These are phyloP conservation scores for Mortierella sp. DNA, from an alignment of 371 early-diverging fungal species.

Conservation along the genomic window DNA sequence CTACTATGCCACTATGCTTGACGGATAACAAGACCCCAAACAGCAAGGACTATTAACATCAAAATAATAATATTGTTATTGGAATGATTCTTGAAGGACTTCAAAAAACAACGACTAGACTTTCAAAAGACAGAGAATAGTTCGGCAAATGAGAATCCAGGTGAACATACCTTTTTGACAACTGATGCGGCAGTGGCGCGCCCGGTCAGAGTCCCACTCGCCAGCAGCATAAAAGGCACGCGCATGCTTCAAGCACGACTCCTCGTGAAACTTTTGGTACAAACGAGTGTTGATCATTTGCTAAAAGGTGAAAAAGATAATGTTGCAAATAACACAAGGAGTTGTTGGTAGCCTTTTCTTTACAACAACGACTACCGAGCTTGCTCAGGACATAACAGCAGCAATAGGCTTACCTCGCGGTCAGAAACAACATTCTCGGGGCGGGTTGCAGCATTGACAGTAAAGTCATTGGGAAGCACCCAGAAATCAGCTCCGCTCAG, in stretches of 20 bases:
- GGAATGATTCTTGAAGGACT: too few relatives aligned
- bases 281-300: constrained; percentile 57
- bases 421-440: constrained; percentile 36
- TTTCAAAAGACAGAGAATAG: too few relatives aligned
- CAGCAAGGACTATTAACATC: constrained; percentile 37
- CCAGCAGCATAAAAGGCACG: constrained; percentile 55
- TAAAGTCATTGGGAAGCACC: constrained; percentile 70
- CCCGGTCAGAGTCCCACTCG: constrained; percentile 58
- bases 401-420: constrained; percentile 38
- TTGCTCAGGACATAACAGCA: not conserved
- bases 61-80: not conserved
- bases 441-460: constrained; percentile 54
- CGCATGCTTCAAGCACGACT: constrained; percentile 59
- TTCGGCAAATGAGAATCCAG: not conserved
- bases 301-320: constrained; percentile 14
- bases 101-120: not conserved
- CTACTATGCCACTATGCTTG: constrained; percentile 27
- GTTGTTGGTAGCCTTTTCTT: not conserved
- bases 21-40: constrained; percentile 55
- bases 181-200: constrained; percentile 58
- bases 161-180: constrained; percentile 49
- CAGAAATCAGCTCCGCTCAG: constrained; percentile 69
- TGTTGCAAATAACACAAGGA: not conserved
- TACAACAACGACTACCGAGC: not conserved
- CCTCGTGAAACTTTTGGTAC: constrained; percentile 60